Evolutionary conservation across 257 asterid genomes (phyloP), one percentile per base, ranked within the genome.

Genomic region (Craterostigma plantagineum): DNA sequence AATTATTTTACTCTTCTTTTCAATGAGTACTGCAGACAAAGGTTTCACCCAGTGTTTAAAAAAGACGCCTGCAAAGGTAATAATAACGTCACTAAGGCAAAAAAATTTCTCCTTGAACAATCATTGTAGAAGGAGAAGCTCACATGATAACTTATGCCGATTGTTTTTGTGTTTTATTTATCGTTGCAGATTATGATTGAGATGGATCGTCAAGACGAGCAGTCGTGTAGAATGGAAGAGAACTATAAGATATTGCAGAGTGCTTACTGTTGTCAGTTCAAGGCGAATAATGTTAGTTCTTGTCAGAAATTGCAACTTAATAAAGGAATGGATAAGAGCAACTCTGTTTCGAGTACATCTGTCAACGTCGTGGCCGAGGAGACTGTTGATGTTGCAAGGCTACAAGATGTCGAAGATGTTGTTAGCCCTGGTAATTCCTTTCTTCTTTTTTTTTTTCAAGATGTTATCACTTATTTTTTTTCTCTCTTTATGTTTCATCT

Each of bases 1-100:
- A 16, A 77, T 79, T 42, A 66, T 82, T 44, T 52, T 34, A 82
- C 95, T 0, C 78, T 87, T 41, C 82, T 87, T 36, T 87, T 87
- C 73, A 47, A 87, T 12, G 80, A 72, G 68, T 76, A 46, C 34
- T 87, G 95, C 74, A 70, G 92, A 66, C 71, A 70, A 23, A 72
- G 92, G 54, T 87, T 82, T 63, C 72, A 60, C 40, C 93, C 95
- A 0, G 57, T 79, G 48, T 87, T 87, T 60, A 34, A 33, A n/a
- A 46, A 60, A 62, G 41, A 66, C 43, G 35, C 83, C 95, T 2
- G 92, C 82, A 13, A 67, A 64, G 72, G 97, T 86, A 61, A 16
- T 11, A 38, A 12, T 40, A 16, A 14, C 16, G 16, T 40, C 5
- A 3, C 8, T 7, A 2, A n/a, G n/a, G 4, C n/a, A 36, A 8